Evolutionary conservation across 306 rosid species (phyloP), one percentile per base, ranked within the genome.

Genomic region (Malus sylvestris): DNA sequence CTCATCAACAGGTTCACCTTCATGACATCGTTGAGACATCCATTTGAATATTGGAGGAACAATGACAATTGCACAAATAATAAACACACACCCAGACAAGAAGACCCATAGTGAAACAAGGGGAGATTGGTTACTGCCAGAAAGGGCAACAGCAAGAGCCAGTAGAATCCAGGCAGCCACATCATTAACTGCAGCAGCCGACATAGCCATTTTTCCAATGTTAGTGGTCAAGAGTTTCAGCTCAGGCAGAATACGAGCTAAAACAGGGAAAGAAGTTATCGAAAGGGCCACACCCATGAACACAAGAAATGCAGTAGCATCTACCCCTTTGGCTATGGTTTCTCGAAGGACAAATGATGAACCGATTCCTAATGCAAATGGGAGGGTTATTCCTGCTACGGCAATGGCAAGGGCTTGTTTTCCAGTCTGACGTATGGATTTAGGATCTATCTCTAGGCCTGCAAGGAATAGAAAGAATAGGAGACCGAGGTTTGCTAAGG

Each of bases 241-340:
- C 89, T 94, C 98, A 0, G 97, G 97, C 77, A 94, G 72, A 67
- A 94, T 91, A 61, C 97, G 97, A 10, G 98, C 97, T 32, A 94
- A 79, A 23, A 94, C 97, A 4, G 97, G 97, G 79, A 94, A 94
- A 35, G 98, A 96, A 4, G 97, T 94, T 30, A 94, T 91, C 20
- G 97, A 94, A 72, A 91, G 87, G 60, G 98, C 93, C 57, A 94
- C 97, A 20, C 96, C 97, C 96, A 91, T 91, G 87, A 90, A 94
- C 38, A 94, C 90, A 60, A 91, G 87, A 76, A 94, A 91, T 4
- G 96, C 76, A 9, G 82, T 6, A 45, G 67, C 68, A 55, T 87
- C 73, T 60, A 83, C 90, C 72, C 88, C 96, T 80, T 88, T 86
- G 73, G 96, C 82, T 74, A 94, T 86, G 38, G 98, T 88, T 74